Conservation (phyloP, 1,284 basidiomycete genomes). For the Sporisorium sorghi region DNA sequence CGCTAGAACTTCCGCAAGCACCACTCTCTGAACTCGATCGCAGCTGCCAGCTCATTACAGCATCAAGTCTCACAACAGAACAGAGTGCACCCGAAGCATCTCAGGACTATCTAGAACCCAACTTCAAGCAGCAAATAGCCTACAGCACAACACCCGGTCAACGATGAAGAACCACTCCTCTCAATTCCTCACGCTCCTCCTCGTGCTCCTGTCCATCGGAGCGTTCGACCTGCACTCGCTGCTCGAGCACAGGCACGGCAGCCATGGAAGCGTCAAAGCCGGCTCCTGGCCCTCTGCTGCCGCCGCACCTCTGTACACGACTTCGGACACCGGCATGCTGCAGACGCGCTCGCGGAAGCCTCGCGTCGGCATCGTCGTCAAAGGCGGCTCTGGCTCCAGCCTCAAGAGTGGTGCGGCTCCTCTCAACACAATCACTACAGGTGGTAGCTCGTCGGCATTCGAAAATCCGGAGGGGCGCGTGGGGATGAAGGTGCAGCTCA, state of each 20-base stretch:
- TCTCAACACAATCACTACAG: constrained; percentile 23
- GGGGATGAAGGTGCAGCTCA: constrained; percentile 50
- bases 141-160: background rate
- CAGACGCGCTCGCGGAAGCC: constrained; percentile 26
- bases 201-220: constrained; percentile 53
- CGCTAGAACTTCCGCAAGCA: background rate
- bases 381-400: constrained; percentile 3
- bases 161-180: constrained; percentile 47
- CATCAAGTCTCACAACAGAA: too few species aligned
- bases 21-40: background rate
- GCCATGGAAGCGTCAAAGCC: background rate
- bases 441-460: constrained; percentile 18
- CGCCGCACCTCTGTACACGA: constrained; percentile 18
- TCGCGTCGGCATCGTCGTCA: constrained; percentile 53
- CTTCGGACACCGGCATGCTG: background rate
- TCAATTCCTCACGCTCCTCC: constrained; percentile 48
- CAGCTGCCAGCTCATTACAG: background rate
- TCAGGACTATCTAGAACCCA: background rate
- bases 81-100: too few species aligned
- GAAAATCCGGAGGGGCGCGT: constrained; percentile 19
- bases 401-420: background rate
- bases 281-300: constrained; percentile 23
- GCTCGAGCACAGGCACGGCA: constrained; percentile 8
- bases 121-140: background rate
- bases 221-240: constrained; percentile 36